Conservation (phyloP, 441 rosid species). For the Pelargonium myrrhifolium region DNA sequence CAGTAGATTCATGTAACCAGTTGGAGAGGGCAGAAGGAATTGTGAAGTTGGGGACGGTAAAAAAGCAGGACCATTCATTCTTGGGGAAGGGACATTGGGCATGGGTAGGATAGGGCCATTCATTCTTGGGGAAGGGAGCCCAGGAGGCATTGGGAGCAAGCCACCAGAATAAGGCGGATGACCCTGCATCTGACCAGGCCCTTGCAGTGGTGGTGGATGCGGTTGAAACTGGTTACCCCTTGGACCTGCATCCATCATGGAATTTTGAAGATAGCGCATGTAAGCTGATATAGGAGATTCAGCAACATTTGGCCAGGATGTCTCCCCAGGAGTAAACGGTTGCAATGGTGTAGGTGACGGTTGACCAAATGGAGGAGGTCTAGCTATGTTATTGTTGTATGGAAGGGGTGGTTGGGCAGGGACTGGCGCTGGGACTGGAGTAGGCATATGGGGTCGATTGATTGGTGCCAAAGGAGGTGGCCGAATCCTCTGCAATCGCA, state of each 20-base stretch:
- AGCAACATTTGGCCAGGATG: constrained; percentile 33
- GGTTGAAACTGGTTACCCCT: constrained; percentile 37
- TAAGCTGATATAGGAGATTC: constrained; percentile 82
- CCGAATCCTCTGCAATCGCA: constrained; percentile 62
- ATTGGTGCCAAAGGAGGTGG: constrained; percentile 73
- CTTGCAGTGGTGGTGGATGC: constrained; percentile 25
- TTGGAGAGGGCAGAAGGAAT: constrained; percentile 53
- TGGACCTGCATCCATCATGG: constrained; percentile 46
- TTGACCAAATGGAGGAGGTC: constrained; percentile 40
- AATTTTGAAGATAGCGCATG: constrained; percentile 62
- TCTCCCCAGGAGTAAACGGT: constrained; percentile 30
- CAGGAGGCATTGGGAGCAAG: constrained; percentile 31
- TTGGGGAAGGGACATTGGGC: constrained; percentile 37
- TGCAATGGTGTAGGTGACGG: constrained; percentile 28
- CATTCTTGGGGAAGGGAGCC: constrained; percentile 32
- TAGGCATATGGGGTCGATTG: constrained; percentile 44
- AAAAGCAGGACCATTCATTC: constrained; percentile 43
- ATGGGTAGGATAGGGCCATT: constrained; percentile 39
- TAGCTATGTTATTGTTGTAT: constrained; percentile 29
- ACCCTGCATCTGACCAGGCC: constrained; percentile 32
- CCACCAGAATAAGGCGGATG: constrained; percentile 28
- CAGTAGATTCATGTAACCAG: constrained; percentile 37
- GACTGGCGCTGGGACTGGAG: constrained; percentile 33
- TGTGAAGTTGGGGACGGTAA: constrained; percentile 70
- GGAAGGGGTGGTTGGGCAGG: constrained; percentile 28